Evolutionary conservation across 2,329 filamentous ascomycete species (phyloP).

Genomic region (Thelonectria rubi): DNA sequence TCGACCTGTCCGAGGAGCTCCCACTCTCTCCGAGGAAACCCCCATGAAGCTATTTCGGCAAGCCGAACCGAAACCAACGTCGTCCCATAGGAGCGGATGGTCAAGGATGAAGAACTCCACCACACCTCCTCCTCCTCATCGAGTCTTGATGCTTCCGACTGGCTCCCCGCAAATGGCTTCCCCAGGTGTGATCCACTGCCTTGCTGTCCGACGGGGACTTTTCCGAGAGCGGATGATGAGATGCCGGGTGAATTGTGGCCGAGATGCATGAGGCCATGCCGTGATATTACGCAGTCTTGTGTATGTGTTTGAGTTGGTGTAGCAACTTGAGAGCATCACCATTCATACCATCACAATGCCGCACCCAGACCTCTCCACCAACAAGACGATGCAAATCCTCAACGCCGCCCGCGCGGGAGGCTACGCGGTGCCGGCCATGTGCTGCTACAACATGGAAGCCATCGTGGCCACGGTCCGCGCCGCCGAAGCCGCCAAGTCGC

Average conservation of each 20-base stretch:
- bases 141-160: slow-evolving; percentile 12
- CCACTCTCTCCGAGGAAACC: neutral
- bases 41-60: neutral
- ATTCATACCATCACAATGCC: neutral
- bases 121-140: slow-evolving; percentile 6
- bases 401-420: slow-evolving; percentile 29
- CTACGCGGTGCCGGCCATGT: slow-evolving; percentile 65
- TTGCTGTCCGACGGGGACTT: slow-evolving; percentile 15
- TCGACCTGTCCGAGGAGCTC: neutral
- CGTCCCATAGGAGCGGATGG: slow-evolving; percentile 12
- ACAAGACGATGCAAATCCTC: slow-evolving; percentile 28
- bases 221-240: slow-evolving; percentile 11
- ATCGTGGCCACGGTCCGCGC: slow-evolving; percentile 73
- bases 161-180: neutral
- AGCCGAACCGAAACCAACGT: slow-evolving; percentile 19
- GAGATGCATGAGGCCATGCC: neutral
- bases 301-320: neutral
- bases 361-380: slow-evolving; percentile 17
- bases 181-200: slow-evolving; percentile 5
- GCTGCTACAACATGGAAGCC: slow-evolving; percentile 74
- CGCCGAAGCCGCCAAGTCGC: slow-evolving; percentile 71
- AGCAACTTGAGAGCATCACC: neutral
- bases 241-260: slow-evolving; percentile 16
- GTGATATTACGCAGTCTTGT: neutral
- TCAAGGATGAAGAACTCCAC: slow-evolving; percentile 17